phyloP scores from a whole-genome alignment of 768 basidiomycete species.

The Trametes cingulata region DNA sequence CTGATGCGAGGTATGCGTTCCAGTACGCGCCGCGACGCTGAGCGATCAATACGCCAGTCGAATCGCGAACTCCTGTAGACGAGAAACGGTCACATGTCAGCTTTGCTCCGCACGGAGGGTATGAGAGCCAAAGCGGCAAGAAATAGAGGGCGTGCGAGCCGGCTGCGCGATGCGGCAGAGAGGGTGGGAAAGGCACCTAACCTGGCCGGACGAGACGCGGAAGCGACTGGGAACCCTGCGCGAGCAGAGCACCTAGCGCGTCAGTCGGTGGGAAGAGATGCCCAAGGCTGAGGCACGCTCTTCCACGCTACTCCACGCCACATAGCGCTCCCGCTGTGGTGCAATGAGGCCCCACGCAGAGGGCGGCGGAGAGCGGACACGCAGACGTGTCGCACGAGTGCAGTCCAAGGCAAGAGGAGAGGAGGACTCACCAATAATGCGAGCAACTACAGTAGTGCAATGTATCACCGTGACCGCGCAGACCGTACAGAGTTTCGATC shows the following conservation, averaged over 20 bases:
- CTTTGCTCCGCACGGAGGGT: slow-evolving; percentile 3
- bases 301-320: slow-evolving; percentile 18
- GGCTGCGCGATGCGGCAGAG: background rate
- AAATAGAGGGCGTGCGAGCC: slow-evolving; percentile 18
- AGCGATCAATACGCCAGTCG: background rate
- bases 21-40: background rate
- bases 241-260: slow-evolving; percentile 3
- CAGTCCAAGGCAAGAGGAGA: background rate
- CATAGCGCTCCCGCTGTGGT: background rate
- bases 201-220: background rate
- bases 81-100: slow-evolving; percentile 16
- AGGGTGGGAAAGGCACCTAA: slow-evolving; percentile 12
- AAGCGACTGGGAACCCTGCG: slow-evolving; percentile 11
- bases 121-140: slow-evolving; percentile 12
- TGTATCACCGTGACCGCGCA: slow-evolving; percentile 17
- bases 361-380: slow-evolving; percentile 5
- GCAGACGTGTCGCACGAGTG: background rate
- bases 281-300: slow-evolving; percentile 10
- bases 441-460: slow-evolving; percentile 12
- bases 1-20: slow-evolving; percentile 4
- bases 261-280: slow-evolving; percentile 14
- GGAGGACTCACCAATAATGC: slow-evolving; percentile 22
- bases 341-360: background rate
- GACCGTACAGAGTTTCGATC: slow-evolving; percentile 19
- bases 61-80: background rate